A percentile compares a stretch with the other conserved stretches of the same genome.
Conservation (phyloP, 1,284 basidiomycete species). For the Malassezia furfur region DNA sequence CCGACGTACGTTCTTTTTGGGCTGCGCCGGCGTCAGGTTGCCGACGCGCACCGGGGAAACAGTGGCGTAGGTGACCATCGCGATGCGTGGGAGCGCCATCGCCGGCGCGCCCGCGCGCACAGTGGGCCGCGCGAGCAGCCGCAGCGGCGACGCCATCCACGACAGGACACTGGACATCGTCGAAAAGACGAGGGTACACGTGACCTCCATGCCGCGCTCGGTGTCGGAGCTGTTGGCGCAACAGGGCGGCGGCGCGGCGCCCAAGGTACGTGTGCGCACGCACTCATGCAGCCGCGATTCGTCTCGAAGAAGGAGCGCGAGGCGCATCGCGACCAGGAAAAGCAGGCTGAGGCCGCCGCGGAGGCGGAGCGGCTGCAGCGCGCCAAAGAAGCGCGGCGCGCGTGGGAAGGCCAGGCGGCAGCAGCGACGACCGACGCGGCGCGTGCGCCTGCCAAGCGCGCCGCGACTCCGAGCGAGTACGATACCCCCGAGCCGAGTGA, state of each 20-base stretch:
- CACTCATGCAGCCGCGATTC: neutral
- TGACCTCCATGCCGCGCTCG: slow-evolving; percentile 7
- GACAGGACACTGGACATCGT: slow-evolving; percentile 1
- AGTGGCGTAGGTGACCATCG: slow-evolving; percentile 2
- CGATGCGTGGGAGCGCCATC: neutral
- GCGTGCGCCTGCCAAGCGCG: neutral
- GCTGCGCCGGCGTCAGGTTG: slow-evolving; percentile 16
- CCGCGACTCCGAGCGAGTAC: neutral
- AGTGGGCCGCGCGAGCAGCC: neutral
- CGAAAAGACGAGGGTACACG: neutral
- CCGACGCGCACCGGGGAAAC: slow-evolving; percentile 8
- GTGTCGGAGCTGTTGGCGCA: slow-evolving; percentile 14
- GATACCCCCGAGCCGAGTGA: neutral
- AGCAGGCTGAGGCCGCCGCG: neutral
- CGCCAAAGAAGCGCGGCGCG: neutral
- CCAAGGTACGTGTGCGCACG: neutral
- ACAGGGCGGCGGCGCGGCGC: neutral
- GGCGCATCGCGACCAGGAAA: slow-evolving; percentile 1
- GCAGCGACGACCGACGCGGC: neutral
- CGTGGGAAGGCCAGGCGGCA: slow-evolving; percentile 3
- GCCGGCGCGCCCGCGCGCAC: neutral
- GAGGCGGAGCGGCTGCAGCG: slow-evolving; percentile 3
- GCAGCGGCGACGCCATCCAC: slow-evolving; percentile 5
- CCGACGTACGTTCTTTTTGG: slow-evolving; percentile 8
- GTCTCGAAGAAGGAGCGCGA: slow-evolving; percentile 14